A percentile compares a stretch with the other conserved stretches of the same genome.
These are phyloP conservation scores for Chaetomium olivaceum DNA, from an alignment of 2,329 filamentous ascomycete genomes.

Conservation along the genomic window DNA sequence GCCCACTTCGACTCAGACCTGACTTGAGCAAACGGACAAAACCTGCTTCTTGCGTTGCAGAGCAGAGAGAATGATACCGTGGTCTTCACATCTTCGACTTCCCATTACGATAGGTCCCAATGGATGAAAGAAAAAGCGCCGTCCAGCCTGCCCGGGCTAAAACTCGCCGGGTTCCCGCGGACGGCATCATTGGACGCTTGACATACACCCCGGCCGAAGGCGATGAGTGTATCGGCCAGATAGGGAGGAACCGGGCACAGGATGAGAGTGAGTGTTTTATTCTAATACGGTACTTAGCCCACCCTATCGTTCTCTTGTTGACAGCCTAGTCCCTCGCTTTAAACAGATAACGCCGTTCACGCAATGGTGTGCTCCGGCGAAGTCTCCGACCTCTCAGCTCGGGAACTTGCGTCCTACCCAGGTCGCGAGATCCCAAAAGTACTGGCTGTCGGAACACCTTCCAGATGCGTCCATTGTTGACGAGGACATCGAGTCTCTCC, in stretches of 20 bases:
- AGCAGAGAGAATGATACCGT: conserved; percentile 26
- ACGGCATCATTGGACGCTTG: conserved; percentile 31
- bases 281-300: neutral
- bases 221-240: conserved; percentile 34
- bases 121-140: conserved; percentile 28
- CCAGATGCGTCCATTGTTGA: conserved; percentile 52
- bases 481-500: conserved; percentile 35
- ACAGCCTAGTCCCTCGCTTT: conserved; percentile 31
- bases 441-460: conserved; percentile 54
- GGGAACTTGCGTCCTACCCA: conserved; percentile 21
- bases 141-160: conserved; percentile 18
- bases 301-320: neutral
- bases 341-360: conserved; percentile 34
- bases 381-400: conserved; percentile 5
- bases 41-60: neutral
- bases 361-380: conserved; percentile 34
- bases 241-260: conserved; percentile 40
- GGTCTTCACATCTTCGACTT: neutral
- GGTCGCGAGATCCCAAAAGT: conserved; percentile 42
- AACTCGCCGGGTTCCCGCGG: conserved; percentile 21
- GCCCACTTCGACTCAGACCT: neutral
- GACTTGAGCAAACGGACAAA: neutral
- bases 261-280: conserved; percentile 32
- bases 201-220: conserved; percentile 29
- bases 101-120: conserved; percentile 25